Percentiles rank a stretch among this genome's conserved stretches.
Evolutionary conservation across 768 basidiomycete species (phyloP).

Genomic region (Macrolepiota fuliginosa): DNA sequence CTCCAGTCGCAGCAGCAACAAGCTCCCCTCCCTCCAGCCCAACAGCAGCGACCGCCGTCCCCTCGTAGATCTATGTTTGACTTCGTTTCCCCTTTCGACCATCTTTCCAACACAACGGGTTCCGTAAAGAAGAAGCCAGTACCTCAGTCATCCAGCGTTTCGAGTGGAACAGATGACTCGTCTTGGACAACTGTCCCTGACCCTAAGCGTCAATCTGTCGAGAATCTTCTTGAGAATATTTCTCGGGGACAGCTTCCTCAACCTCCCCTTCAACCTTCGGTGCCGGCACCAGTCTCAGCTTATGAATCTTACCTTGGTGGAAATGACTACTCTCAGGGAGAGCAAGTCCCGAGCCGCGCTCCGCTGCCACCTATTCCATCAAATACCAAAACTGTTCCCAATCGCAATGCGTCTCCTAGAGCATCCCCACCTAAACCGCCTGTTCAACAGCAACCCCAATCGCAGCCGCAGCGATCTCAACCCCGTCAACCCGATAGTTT

Average conservation of each 20-base stretch:
- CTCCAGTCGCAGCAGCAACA: conserved; percentile 29
- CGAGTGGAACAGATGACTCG: conserved; percentile 55
- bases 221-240: conserved; percentile 75
- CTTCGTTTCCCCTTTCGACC: conserved; percentile 83
- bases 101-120: conserved; percentile 51
- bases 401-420: conserved; percentile 53
- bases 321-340: conserved; percentile 44
- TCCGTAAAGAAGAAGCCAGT: conserved; percentile 70
- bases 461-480: conserved; percentile 31
- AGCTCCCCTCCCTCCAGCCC: conserved; percentile 23
- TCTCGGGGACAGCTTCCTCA: conserved; percentile 46
- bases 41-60: conserved; percentile 57
- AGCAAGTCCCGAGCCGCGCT: conserved; percentile 39
- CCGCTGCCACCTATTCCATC: conserved; percentile 65
- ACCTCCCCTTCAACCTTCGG: conserved; percentile 29
- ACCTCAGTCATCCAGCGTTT: conserved; percentile 40
- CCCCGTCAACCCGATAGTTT: conserved; percentile 17
- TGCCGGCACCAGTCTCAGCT: conserved; percentile 35
- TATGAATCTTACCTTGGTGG: conserved; percentile 45
- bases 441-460: conserved; percentile 41
- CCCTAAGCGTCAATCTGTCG: conserved; percentile 80
- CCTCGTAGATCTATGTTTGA: conserved; percentile 84
- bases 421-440: conserved; percentile 63
- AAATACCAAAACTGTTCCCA: conserved; percentile 27
- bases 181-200: conserved; percentile 53